These are phyloP conservation scores for Glycine latifolia DNA, from an alignment of 306 rosid genomes.

Conservation along the genomic window DNA sequence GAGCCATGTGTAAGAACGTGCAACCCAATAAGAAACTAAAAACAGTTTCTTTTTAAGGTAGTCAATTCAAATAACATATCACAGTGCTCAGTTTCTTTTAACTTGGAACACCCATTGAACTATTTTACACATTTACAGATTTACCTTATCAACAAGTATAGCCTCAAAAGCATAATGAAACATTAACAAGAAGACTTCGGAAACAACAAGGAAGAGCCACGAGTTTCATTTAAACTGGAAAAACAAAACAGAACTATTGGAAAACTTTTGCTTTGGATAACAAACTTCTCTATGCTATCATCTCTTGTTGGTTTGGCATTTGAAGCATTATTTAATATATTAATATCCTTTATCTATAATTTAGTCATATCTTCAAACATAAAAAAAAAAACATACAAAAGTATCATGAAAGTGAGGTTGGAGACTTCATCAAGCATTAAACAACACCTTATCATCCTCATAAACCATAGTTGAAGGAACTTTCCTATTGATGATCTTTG, in stretches of 20 bases:
- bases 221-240: not conserved
- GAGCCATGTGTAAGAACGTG: not conserved
- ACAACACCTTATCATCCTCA: constrained; percentile 83
- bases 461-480: constrained; percentile 78
- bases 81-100: not conserved
- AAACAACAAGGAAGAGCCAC: not conserved
- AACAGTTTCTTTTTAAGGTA: not conserved
- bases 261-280: not conserved
- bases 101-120: not conserved
- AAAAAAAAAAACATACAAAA: not conserved
- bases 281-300: constrained; percentile 3
- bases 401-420: not conserved
- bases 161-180: not conserved
- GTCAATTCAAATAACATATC: not conserved
- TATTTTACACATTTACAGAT: not conserved
- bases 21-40: not conserved
- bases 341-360: too few relatives aligned
- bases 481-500: constrained; percentile 61
- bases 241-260: constrained; percentile 1
- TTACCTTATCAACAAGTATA: not conserved
- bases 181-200: not conserved
- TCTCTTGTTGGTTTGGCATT: not conserved
- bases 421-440: constrained; percentile 6
- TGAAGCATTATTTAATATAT: not conserved
- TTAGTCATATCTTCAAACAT: too few relatives aligned